Percentiles rank a stretch among this genome's conserved stretches.
phyloP scores from a whole-genome alignment of 495 filamentous ascomycete species.

The Beverwykella pulmonaria region DNA sequence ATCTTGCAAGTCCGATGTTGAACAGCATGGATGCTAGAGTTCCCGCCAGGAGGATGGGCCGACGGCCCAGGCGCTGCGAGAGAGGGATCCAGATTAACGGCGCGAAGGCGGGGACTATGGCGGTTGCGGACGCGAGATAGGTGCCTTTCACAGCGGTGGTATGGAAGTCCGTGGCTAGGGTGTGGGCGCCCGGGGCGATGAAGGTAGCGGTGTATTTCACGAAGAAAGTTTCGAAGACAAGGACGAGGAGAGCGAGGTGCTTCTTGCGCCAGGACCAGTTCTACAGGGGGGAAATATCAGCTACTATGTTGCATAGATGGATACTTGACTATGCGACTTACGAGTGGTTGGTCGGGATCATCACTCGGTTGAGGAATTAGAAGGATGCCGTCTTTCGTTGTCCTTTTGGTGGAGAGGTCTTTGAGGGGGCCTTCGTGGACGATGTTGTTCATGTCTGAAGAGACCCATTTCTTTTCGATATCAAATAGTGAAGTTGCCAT shows the following conservation, averaged over 20 bases:
- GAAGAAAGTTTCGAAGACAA: constrained; percentile 11
- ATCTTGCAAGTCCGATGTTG: constrained; percentile 6
- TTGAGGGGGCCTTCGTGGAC: no score
- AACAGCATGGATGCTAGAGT: constrained; percentile 5
- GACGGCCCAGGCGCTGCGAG: constrained; percentile 1
- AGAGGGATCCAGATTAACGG: constrained; percentile 14
- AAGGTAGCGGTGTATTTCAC: constrained; percentile 9
- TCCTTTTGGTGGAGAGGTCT: background rate
- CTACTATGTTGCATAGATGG: no score
- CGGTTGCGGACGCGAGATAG: constrained; percentile 7
- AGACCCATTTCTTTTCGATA: no score
- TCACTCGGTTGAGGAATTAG: constrained; percentile 17
- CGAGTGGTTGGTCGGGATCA: constrained; percentile 10
- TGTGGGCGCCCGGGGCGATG: constrained; percentile 8
- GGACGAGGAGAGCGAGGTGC: constrained; percentile 2
- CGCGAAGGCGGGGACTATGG: constrained; percentile 6
- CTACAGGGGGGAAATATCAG: background rate
- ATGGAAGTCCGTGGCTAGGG: constrained; percentile 6
- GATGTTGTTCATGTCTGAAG: no score
- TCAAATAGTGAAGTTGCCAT: no score
- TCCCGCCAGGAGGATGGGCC: constrained; percentile 1
- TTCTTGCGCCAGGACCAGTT: constrained; percentile 17
- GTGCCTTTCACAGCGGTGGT: constrained; percentile 6
- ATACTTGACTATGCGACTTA: constrained; percentile 7
- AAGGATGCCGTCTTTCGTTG: constrained; percentile 15